phyloP scores from a whole-genome alignment of 495 filamentous ascomycete species.

The Talaromyces proteolyticus region DNA sequence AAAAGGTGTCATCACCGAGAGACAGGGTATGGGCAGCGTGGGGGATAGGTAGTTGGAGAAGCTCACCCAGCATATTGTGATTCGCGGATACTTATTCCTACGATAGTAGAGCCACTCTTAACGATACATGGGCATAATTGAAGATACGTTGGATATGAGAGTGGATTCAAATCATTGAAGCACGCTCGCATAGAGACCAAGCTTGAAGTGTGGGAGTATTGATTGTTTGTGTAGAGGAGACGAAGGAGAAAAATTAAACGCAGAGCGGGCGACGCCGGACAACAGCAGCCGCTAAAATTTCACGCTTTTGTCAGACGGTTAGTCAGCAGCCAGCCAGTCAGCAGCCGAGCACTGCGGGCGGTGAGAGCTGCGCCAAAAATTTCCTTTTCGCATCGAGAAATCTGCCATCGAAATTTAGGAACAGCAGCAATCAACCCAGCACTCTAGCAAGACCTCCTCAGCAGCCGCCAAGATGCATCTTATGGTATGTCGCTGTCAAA shows the following conservation, averaged over 20 bases:
- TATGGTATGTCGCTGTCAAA: constrained; percentile 30
- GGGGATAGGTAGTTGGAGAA: background rate
- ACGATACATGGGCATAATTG: no score
- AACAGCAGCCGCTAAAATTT: background rate
- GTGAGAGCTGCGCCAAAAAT: constrained; percentile 13
- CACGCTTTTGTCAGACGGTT: constrained; percentile 11
- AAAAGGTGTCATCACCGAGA: constrained; percentile 42
- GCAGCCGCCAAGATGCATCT: constrained; percentile 42
- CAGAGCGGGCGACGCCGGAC: constrained; percentile 5
- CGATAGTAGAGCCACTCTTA: no score
- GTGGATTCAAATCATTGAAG: no score
- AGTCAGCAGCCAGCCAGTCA: constrained; percentile 31
- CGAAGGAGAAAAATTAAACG: constrained; percentile 17
- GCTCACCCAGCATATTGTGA: constrained; percentile 14
- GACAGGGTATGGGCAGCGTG: constrained; percentile 2
- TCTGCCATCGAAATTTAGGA: no score
- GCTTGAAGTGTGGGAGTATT: constrained; percentile 2
- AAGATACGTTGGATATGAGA: no score
- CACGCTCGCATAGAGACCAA: no score
- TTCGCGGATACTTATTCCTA: background rate
- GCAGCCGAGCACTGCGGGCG: background rate
- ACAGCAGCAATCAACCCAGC: background rate
- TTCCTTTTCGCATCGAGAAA: background rate
- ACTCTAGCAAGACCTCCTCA: background rate
- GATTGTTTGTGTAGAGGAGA: constrained; percentile 9